These are phyloP conservation scores for Dillenia turbinata DNA, from an alignment of 164 flowering plant genomes.

Conservation along the genomic window DNA sequence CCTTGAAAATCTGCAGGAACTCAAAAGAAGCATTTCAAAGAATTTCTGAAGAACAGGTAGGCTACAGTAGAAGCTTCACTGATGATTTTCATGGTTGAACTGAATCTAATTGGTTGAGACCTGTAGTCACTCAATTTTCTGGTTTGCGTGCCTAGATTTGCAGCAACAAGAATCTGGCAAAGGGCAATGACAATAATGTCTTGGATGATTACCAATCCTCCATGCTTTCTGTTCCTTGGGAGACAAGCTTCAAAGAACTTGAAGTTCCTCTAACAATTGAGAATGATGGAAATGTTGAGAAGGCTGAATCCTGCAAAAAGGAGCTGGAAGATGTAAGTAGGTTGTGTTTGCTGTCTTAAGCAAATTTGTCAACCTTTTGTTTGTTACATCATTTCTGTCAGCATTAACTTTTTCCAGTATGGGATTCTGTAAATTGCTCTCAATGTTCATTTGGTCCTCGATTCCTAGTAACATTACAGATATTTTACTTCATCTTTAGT, in stretches of 20 bases:
- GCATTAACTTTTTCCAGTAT: too few species aligned
- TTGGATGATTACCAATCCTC: slow-evolving; percentile 13
- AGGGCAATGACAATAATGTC: slow-evolving; percentile 10
- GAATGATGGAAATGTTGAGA: slow-evolving; percentile 53
- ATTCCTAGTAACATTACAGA: too few species aligned
- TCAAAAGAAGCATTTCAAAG: slow-evolving; percentile 15
- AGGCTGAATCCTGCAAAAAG: slow-evolving; percentile 76
- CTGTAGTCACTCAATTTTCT: background rate
- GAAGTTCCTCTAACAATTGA: slow-evolving; percentile 38
- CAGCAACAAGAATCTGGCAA: slow-evolving; percentile 19
- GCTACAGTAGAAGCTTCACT: slow-evolving; percentile 5
- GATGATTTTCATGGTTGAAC: background rate
- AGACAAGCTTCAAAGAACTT: slow-evolving; percentile 23
- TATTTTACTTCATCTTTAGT: too few species aligned
- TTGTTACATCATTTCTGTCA: too few species aligned
- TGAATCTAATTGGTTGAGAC: background rate
- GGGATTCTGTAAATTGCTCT: too few species aligned
- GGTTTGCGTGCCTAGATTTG: slow-evolving; percentile 19
- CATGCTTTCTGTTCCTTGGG: slow-evolving; percentile 18
- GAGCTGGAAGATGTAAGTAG: slow-evolving; percentile 82
- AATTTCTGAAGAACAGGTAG: slow-evolving; percentile 34
- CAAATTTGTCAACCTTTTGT: too few species aligned
- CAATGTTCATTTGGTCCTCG: too few species aligned
- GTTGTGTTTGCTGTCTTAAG: background rate
- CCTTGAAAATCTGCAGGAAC: slow-evolving; percentile 32